Conservation (phyloP, 768 basidiomycete species). For the Mycena alexandri region DNA sequence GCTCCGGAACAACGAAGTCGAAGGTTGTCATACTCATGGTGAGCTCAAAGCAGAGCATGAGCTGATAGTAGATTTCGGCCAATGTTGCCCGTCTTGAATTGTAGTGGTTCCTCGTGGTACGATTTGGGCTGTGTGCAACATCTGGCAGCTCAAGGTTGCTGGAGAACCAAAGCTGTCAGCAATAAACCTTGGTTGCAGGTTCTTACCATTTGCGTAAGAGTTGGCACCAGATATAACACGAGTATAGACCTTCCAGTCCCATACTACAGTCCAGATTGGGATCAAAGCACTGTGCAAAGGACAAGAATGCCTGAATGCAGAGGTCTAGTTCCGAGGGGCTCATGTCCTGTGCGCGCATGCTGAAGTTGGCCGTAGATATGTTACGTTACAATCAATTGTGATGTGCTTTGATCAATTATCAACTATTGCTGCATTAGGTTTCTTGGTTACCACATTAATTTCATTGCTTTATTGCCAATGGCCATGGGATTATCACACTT, state of each 20-base stretch:
- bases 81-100: not conserved
- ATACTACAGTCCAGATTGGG: not conserved
- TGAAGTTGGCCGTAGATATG: no score
- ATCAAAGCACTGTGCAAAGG: not conserved
- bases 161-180: not conserved
- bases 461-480: no score
- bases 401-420: no score
- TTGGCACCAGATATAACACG: not conserved
- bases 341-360: no score
- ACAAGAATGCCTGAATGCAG: not conserved
- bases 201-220: not conserved
- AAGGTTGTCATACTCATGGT: not conserved
- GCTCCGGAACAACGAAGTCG: not conserved
- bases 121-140: not conserved
- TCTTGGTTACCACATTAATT: no score
- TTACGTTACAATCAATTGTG: no score
- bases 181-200: not conserved
- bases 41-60: not conserved
- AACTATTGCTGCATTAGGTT: no score
- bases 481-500: no score
- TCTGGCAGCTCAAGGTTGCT: not conserved
- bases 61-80: not conserved
- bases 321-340: not conserved
- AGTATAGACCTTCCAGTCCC: not conserved
- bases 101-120: not conserved